These are phyloP conservation scores for Rubia peregrina DNA, from an alignment of 305 asterid species.

Conservation along the genomic window DNA sequence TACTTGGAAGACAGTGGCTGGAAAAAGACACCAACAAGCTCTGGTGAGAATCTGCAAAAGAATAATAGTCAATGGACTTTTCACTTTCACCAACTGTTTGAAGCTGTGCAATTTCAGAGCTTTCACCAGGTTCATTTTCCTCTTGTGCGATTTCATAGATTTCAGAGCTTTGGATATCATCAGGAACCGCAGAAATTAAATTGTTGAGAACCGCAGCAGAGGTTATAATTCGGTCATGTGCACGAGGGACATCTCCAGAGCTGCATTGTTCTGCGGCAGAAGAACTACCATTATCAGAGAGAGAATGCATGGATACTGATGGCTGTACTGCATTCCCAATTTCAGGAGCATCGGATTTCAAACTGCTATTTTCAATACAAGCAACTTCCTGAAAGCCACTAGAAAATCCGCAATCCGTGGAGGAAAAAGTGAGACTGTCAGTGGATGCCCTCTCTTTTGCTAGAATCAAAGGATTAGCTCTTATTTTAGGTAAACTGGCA, in stretches of 20 bases:
- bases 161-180: slow-evolving; percentile 18
- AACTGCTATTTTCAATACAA: slow-evolving; percentile 21
- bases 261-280: slow-evolving; percentile 31
- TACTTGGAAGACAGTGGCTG: slow-evolving; percentile 43
- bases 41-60: slow-evolving; percentile 48
- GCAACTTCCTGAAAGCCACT: slow-evolving; percentile 22
- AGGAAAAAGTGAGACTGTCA: slow-evolving; percentile 27
- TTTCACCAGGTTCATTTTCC: slow-evolving; percentile 31
- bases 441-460: slow-evolving; percentile 31
- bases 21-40: slow-evolving; percentile 89
- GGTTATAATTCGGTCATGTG: slow-evolving; percentile 19
- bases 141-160: slow-evolving; percentile 25
- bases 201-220: slow-evolving; percentile 36
- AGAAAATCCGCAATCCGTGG: slow-evolving; percentile 26
- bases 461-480: slow-evolving; percentile 26
- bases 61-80: slow-evolving; percentile 36
- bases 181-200: slow-evolving; percentile 26
- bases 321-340: slow-evolving; percentile 52
- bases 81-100: slow-evolving; percentile 14
- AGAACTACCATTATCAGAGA: slow-evolving; percentile 19
- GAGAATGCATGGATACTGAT: slow-evolving; percentile 33
- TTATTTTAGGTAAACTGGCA: slow-evolving; percentile 61
- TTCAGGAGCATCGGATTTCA: slow-evolving; percentile 31
- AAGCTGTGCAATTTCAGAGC: too few species aligned
- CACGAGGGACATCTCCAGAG: slow-evolving; percentile 19